phyloP scores from a whole-genome alignment of 1,139 yeast genomes.

The Kluyveromyces sp. region DNA sequence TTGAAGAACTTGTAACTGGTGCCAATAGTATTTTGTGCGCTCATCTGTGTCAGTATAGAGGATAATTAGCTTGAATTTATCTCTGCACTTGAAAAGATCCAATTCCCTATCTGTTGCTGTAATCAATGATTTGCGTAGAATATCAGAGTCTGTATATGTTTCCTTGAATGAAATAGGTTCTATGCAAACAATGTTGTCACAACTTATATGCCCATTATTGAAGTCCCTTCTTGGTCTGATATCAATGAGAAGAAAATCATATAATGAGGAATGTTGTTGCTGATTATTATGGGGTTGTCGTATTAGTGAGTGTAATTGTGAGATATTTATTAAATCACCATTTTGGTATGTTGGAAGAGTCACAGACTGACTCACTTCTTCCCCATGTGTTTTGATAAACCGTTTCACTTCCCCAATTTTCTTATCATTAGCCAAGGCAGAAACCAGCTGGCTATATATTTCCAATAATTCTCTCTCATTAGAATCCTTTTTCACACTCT shows the following conservation, averaged over 20 bases:
- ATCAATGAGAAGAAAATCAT: conserved; percentile 49
- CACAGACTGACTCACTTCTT: conserved; percentile 1
- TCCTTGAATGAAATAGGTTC: conserved; percentile 54
- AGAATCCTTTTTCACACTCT: conserved; percentile 7
- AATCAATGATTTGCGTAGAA: conserved; percentile 50
- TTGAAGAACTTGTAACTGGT: conserved; percentile 18
- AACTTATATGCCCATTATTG: conserved; percentile 51
- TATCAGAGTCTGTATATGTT: conserved; percentile 46
- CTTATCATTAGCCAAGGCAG: conserved; percentile 22
- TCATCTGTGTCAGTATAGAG: conserved; percentile 44
- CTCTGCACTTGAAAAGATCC: conserved; percentile 42
- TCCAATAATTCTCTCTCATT: conserved; percentile 23
- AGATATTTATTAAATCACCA: conserved; percentile 15
- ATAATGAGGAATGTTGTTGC: conserved; percentile 5
- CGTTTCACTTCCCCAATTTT: conserved; percentile 21
- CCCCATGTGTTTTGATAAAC: conserved; percentile 16
- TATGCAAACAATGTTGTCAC: conserved; percentile 52
- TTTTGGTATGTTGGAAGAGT: conserved; percentile 9
- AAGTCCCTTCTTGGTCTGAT: conserved; percentile 53
- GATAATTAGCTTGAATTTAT: conserved; percentile 52
- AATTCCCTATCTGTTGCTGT: conserved; percentile 49
- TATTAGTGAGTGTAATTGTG: conserved; percentile 14
- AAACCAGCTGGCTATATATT: conserved; percentile 26
- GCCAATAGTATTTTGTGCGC: conserved; percentile 15
- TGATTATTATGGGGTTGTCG: neutral